phyloP scores from a whole-genome alignment of 345 rosid genomes.

The Lepidium africanum region DNA sequence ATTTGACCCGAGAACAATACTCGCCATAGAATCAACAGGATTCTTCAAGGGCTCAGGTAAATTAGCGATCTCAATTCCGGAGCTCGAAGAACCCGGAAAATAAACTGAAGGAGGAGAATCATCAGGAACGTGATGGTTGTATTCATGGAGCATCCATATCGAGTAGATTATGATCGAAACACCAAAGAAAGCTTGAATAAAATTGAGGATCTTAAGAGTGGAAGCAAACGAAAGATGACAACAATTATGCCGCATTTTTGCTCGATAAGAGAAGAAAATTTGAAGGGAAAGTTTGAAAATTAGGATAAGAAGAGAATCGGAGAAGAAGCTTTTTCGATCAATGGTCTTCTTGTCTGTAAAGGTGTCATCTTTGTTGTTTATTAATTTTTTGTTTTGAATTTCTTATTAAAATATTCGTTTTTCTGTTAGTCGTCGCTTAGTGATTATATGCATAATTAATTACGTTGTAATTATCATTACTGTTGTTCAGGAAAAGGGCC shows the following conservation, averaged over 20 bases:
- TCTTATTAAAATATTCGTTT: not conserved
- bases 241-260: constrained; percentile 56
- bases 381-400: not conserved
- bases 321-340: not conserved
- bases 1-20: constrained; percentile 32
- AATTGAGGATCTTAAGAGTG: constrained; percentile 55
- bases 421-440: not conserved
- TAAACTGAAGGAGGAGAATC: not conserved
- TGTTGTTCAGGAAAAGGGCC: too few relatives aligned
- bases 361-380: not conserved
- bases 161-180: constrained; percentile 66
- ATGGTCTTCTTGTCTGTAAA: constrained; percentile 11
- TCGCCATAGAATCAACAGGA: constrained; percentile 25
- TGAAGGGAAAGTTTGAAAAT: not conserved
- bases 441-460: not conserved
- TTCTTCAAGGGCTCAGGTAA: constrained; percentile 20
- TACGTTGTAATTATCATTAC: too few relatives aligned
- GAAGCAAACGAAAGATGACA: constrained; percentile 64
- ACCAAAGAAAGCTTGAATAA: constrained; percentile 62
- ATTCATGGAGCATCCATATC: constrained; percentile 77
- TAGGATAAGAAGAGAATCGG: not conserved
- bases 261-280: not conserved
- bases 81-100: constrained; percentile 9
- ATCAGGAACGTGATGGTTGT: constrained; percentile 46
- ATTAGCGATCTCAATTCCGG: constrained; percentile 12